A percentile compares a stretch with the other conserved stretches of the same genome.
These are phyloP conservation scores for Terana coerulea DNA, from an alignment of 768 basidiomycete genomes.

Conservation along the genomic window DNA sequence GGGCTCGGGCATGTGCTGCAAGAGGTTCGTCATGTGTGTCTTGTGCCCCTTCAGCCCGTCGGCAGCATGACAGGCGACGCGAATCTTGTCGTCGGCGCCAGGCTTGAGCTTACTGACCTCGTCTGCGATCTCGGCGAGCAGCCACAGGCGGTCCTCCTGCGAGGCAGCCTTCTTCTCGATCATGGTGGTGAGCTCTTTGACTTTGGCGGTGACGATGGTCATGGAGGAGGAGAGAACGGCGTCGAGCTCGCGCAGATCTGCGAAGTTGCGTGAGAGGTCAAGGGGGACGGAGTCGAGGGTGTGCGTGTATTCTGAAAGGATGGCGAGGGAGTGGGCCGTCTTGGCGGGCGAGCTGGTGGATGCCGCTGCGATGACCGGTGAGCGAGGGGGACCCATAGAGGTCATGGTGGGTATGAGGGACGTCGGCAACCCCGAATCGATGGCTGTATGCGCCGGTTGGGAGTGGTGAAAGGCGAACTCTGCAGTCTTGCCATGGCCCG, in stretches of 20 bases:
- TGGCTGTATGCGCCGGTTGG: not conserved
- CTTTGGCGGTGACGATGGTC: conserved; percentile 73
- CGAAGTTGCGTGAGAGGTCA: conserved; percentile 91
- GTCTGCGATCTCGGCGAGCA: conserved; percentile 91
- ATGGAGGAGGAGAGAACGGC: conserved; percentile 93
- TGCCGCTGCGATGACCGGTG: conserved; percentile 15
- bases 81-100: conserved; percentile 97
- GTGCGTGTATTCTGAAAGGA: conserved; percentile 84
- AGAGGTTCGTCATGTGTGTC: conserved; percentile 55
- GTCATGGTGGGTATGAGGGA: conserved; percentile 9
- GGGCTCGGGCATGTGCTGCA: conserved; percentile 61
- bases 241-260: conserved; percentile 97
- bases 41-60: conserved; percentile 76
- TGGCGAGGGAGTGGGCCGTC: conserved; percentile 58
- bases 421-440: not conserved
- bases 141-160: conserved; percentile 76
- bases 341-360: conserved; percentile 25
- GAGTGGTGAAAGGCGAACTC: not conserved
- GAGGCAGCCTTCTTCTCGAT: conserved; percentile 58
- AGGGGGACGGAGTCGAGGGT: conserved; percentile 90
- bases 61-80: conserved; percentile 87
- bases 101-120: conserved; percentile 88
- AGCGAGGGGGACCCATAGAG: conserved; percentile 14
- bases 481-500: conserved; percentile 8
- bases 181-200: conserved; percentile 69